phyloP scores from a whole-genome alignment of 2,329 filamentous ascomycete species.

The Xylaria hypoxylon region DNA sequence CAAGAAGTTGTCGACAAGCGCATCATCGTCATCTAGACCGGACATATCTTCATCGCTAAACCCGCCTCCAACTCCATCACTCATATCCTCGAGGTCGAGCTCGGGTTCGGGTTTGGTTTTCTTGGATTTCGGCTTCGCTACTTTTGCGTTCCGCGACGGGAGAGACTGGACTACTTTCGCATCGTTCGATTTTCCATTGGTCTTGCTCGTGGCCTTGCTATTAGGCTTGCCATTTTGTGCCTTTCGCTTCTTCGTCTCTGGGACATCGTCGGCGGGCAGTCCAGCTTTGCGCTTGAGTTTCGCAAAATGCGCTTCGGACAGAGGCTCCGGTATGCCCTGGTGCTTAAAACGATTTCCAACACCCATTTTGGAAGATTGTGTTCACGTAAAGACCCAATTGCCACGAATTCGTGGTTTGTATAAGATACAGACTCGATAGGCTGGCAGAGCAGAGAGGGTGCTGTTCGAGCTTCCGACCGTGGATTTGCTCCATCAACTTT shows the following conservation, averaged over 20 bases:
- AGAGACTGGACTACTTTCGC: constrained; percentile 51
- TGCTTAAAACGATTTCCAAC: constrained; percentile 86
- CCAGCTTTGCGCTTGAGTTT: constrained; percentile 88
- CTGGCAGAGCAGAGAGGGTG: background rate
- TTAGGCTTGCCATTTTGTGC: constrained; percentile 49
- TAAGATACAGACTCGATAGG: constrained; percentile 9
- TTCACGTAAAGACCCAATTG: constrained; percentile 4
- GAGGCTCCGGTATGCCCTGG: constrained; percentile 85
- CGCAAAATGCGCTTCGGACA: constrained; percentile 83
- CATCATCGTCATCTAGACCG: constrained; percentile 51
- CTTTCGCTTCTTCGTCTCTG: constrained; percentile 73
- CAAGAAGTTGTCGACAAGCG: constrained; percentile 69
- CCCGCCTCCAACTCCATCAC: constrained; percentile 58
- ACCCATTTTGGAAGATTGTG: constrained; percentile 73
- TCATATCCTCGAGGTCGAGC: constrained; percentile 61
- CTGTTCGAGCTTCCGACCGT: constrained; percentile 27
- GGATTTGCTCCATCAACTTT: constrained; percentile 43
- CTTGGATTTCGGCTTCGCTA: constrained; percentile 52
- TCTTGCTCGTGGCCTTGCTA: constrained; percentile 46
- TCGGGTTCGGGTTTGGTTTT: constrained; percentile 55
- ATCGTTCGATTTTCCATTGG: constrained; percentile 51
- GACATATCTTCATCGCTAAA: constrained; percentile 58
- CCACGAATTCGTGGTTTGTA: constrained; percentile 6
- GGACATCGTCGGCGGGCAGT: constrained; percentile 69
- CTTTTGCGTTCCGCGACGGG: constrained; percentile 53